Conservation (phyloP, 2,329 filamentous ascomycete genomes). For the Cladosporium sp. region DNA sequence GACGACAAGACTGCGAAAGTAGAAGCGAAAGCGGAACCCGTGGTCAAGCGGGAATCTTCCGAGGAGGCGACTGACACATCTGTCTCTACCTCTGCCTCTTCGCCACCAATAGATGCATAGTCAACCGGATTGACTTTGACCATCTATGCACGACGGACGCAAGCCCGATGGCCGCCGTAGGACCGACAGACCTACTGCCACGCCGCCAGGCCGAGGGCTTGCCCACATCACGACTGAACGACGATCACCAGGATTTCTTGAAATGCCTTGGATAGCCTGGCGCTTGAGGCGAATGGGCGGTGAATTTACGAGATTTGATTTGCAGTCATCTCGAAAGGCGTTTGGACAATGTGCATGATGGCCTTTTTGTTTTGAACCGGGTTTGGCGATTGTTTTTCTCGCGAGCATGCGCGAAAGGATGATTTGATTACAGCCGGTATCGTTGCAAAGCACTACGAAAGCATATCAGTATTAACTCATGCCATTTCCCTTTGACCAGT, state of each 20-base stretch:
- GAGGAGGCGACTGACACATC: not conserved
- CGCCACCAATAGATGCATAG: not conserved
- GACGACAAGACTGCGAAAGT: not conserved
- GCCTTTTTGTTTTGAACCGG: not conserved
- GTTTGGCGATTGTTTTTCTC: not conserved
- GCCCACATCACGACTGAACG: constrained; percentile 21
- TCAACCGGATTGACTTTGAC: not conserved
- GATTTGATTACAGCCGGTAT: not conserved
- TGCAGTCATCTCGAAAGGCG: not conserved
- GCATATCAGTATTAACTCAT: not conserved
- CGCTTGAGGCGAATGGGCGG: constrained; percentile 21
- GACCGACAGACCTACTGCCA: not conserved
- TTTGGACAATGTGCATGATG: not conserved
- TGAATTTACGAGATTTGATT: not conserved
- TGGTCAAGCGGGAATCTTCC: not conserved
- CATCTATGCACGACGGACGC: not conserved
- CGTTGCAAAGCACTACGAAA: not conserved
- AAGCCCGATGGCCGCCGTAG: not conserved
- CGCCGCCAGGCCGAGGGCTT: not conserved
- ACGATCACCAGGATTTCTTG: constrained; percentile 16
- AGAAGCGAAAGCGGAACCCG: not conserved
- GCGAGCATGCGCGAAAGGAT: not conserved
- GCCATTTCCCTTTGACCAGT: not conserved
- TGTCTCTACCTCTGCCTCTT: not conserved
- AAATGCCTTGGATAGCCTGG: constrained; percentile 21